Conservation (phyloP, 2,329 filamentous ascomycete genomes). For the Fusarium graminum region DNA sequence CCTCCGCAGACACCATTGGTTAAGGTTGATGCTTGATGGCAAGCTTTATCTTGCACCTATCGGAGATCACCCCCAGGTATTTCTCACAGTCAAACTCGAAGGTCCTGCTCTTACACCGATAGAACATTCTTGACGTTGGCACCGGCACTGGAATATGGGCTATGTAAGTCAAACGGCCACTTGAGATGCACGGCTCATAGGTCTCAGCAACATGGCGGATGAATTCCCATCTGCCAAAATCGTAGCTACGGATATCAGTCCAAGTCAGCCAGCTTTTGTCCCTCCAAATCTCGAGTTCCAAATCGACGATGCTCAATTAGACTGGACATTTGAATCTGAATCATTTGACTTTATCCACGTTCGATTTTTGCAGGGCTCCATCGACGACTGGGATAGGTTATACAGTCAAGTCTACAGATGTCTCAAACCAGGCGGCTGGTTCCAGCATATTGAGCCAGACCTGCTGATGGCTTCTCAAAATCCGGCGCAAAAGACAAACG, state of each 20-base stretch:
- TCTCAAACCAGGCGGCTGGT: slow-evolving; percentile 46
- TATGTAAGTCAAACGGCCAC: slow-evolving; percentile 8
- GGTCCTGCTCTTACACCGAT: not conserved
- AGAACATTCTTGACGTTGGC: slow-evolving; percentile 42
- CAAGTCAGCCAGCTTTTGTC: slow-evolving; percentile 42
- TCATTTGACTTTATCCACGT: slow-evolving; percentile 53
- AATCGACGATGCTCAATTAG: slow-evolving; percentile 53
- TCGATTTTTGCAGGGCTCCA: slow-evolving; percentile 49
- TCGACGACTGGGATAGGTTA: slow-evolving; percentile 49
- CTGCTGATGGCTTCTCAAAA: slow-evolving; percentile 39
- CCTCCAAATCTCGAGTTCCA: slow-evolving; percentile 56
- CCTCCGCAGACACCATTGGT: slow-evolving; percentile 37
- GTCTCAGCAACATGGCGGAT: slow-evolving; percentile 34
- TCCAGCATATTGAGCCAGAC: slow-evolving; percentile 47
- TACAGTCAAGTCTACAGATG: slow-evolving; percentile 37
- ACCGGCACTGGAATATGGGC: slow-evolving; percentile 46
- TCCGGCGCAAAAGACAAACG: slow-evolving; percentile 10
- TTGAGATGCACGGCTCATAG: not conserved
- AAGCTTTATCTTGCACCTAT: slow-evolving; percentile 42
- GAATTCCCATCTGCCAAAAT: slow-evolving; percentile 42
- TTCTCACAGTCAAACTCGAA: accelerated
- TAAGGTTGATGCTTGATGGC: slow-evolving; percentile 40
- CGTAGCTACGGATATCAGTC: slow-evolving; percentile 41
- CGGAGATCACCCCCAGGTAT: slow-evolving; percentile 36
- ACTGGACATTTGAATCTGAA: slow-evolving; percentile 59